Conservation (phyloP, 306 rosid species). For the Betula pendula region DNA sequence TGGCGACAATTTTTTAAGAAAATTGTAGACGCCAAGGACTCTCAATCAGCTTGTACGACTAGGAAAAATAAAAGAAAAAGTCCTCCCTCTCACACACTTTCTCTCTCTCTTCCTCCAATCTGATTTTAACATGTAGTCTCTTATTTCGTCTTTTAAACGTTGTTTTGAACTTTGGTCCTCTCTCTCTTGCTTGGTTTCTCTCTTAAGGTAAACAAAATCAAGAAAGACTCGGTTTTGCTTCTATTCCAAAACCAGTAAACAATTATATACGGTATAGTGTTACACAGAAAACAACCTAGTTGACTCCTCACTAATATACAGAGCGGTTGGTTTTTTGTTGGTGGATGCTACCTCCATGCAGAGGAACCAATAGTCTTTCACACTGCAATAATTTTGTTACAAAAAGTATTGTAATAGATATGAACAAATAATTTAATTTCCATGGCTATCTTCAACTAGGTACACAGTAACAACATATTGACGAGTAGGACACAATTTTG, state of each 20-base stretch:
- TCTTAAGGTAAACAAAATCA: not conserved
- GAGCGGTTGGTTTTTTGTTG: constrained; percentile 26
- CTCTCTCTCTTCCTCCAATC: too few species aligned
- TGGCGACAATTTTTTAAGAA: too few species aligned
- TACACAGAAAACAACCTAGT: constrained; percentile 24
- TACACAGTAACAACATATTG: not conserved
- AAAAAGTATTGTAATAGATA: not conserved
- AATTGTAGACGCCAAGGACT: too few species aligned
- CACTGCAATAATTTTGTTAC: not conserved
- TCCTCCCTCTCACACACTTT: too few species aligned
- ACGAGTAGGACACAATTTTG: not conserved
- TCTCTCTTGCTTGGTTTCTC: too few species aligned
- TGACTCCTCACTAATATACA: constrained; percentile 1
- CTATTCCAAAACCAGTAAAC: constrained; percentile 15
- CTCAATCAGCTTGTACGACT: too few species aligned
- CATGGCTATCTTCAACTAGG: not conserved
- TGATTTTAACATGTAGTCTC: too few species aligned
- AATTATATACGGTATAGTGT: constrained; percentile 40
- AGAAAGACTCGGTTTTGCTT: constrained; percentile 25
- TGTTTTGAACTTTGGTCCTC: too few species aligned
- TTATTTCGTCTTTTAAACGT: too few species aligned
- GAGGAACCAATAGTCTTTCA: constrained; percentile 6
- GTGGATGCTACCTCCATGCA: not conserved
- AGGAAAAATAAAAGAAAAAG: too few species aligned
- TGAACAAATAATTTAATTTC: not conserved